A percentile compares a stretch with the other conserved stretches of the same genome.
Evolutionary conservation across 202 grass and related monocot species (phyloP).

Genomic region (Brachypodium distachyon): DNA sequence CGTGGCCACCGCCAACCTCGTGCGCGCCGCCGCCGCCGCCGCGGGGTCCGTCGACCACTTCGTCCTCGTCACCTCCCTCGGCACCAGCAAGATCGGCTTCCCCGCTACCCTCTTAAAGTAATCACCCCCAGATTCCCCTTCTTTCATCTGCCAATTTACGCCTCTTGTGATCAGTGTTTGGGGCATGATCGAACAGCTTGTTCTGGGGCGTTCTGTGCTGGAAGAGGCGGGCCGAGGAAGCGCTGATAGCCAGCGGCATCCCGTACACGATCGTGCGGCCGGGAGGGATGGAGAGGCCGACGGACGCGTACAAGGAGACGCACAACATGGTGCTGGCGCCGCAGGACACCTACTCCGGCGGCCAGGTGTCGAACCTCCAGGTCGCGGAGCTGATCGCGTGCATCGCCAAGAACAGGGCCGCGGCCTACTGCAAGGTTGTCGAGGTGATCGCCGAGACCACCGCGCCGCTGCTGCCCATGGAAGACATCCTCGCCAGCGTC

Average conservation of each 20-base stretch:
- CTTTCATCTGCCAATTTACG: too few relatives aligned
- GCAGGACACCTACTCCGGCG: constrained; percentile 70
- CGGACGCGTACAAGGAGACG: constrained; percentile 89
- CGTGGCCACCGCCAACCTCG: constrained; percentile 64
- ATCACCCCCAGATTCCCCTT: background rate
- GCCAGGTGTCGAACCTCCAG: constrained; percentile 85
- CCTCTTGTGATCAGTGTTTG: too few relatives aligned
- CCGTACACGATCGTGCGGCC: constrained; percentile 91
- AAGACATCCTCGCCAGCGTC: constrained; percentile 61
- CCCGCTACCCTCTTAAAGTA: constrained; percentile 79
- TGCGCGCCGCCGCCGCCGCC: constrained; percentile 52
- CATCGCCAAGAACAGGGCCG: constrained; percentile 51
- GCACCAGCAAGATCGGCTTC: constrained; percentile 73
- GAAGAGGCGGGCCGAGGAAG: constrained; percentile 91
- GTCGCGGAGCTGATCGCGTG: constrained; percentile 82
- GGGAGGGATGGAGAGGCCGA: constrained; percentile 94
- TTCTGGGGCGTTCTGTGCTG: constrained; percentile 87
- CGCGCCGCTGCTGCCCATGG: constrained; percentile 53
- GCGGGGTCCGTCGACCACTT: constrained; percentile 85
- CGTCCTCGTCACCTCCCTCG: constrained; percentile 86
- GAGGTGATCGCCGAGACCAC: constrained; percentile 78
- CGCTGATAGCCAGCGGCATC: constrained; percentile 58
- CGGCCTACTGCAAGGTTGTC: constrained; percentile 73
- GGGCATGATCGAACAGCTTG: constrained; percentile 32
- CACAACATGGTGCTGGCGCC: constrained; percentile 76